Conservation (phyloP, 176 grass and related monocot genomes). For the Eragrostis nindensis region DNA sequence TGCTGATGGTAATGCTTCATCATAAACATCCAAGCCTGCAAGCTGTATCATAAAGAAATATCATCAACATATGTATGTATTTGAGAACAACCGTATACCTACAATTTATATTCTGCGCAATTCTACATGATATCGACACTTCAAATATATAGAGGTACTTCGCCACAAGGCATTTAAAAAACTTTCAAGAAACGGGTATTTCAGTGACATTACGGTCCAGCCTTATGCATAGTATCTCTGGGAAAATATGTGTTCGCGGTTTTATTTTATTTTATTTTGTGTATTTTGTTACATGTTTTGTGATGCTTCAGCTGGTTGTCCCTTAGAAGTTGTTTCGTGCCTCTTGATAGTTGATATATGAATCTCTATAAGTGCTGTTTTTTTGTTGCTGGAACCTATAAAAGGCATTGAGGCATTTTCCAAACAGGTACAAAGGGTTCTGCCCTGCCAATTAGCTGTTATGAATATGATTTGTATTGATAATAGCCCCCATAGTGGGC, state of each 20-base stretch:
- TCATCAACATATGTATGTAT: slow-evolving; percentile 29
- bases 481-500: too few relatives aligned
- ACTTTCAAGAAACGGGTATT: neutral
- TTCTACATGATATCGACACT: slow-evolving; percentile 10
- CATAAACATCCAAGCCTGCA: slow-evolving; percentile 89
- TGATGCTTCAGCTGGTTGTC: too few relatives aligned
- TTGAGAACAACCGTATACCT: slow-evolving; percentile 13
- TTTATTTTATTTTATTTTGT: too few relatives aligned
- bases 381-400: neutral
- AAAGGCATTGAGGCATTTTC: neutral
- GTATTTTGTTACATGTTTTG: too few relatives aligned
- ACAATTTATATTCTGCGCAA: neutral
- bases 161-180: neutral
- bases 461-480: too few relatives aligned
- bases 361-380: neutral
- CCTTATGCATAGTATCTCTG: neutral
- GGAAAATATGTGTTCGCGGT: too few relatives aligned
- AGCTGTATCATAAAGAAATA: slow-evolving; percentile 62
- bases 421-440: neutral
- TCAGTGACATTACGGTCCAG: neutral
- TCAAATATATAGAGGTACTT: neutral
- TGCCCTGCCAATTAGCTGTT: too few relatives aligned
- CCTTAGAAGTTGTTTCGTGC: neutral
- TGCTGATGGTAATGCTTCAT: slow-evolving; percentile 84
- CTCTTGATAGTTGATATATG: neutral